Evolutionary conservation across 2,329 filamentous ascomycete species (phyloP).

Genomic region (Clathrospora elynae): DNA sequence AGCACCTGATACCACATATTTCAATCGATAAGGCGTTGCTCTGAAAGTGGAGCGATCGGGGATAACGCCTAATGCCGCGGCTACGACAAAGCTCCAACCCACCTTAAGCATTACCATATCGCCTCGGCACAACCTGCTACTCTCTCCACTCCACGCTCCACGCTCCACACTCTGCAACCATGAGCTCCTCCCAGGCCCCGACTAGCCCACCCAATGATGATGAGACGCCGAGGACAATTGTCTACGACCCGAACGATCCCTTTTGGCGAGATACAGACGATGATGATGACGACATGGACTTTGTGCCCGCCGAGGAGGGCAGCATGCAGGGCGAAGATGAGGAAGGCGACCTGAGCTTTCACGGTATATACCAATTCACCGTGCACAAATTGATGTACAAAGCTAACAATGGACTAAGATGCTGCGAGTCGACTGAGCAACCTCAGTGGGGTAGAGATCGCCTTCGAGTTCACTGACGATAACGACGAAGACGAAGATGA

Average conservation of each 20-base stretch:
- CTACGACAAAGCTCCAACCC: slow-evolving; percentile 13
- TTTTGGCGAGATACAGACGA: slow-evolving; percentile 43
- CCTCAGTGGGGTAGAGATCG: slow-evolving; percentile 50
- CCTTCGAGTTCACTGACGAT: slow-evolving; percentile 48
- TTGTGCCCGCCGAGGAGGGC: slow-evolving; percentile 52
- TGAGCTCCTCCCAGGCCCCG: slow-evolving; percentile 35
- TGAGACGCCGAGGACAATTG: slow-evolving; percentile 32
- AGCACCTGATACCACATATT: too few relatives aligned
- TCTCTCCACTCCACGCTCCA: slow-evolving; percentile 2
- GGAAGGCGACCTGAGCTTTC: slow-evolving; percentile 43
- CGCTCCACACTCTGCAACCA: slow-evolving; percentile 15
- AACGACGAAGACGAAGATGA: slow-evolving; percentile 45
- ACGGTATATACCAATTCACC: slow-evolving; percentile 29
- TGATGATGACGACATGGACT: slow-evolving; percentile 58
- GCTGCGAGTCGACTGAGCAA: slow-evolving; percentile 51
- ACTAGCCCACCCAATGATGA: slow-evolving; percentile 33
- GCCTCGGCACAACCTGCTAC: slow-evolving; percentile 11
- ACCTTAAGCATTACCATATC: slow-evolving; percentile 10
- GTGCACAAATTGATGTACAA: background rate
- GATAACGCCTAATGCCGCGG: slow-evolving; percentile 11
- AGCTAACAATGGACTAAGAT: slow-evolving; percentile 33
- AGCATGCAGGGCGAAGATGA: slow-evolving; percentile 49
- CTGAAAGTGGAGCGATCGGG: slow-evolving; percentile 13
- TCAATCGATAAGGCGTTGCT: slow-evolving; percentile 11
- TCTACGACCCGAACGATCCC: slow-evolving; percentile 42